A percentile compares a stretch with the other conserved stretches of the same genome.
These are phyloP conservation scores for Termitomyces sp. DNA, from an alignment of 768 basidiomycete species.

Conservation along the genomic window DNA sequence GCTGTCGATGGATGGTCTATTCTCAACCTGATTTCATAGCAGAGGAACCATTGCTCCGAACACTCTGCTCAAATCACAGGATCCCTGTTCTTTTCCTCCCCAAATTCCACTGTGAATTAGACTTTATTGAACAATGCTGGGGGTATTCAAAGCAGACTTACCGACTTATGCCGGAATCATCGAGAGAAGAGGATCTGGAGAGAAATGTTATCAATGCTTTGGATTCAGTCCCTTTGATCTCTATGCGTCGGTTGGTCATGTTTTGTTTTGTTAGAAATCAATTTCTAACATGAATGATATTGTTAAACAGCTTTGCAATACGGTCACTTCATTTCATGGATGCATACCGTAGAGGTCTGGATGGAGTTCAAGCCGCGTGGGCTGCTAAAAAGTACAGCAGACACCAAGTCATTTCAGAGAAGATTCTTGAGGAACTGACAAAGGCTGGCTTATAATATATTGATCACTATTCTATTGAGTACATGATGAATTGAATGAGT, in stretches of 20 bases:
- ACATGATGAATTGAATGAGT: not conserved
- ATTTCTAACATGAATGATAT: too few relatives aligned
- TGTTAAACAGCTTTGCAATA: not conserved
- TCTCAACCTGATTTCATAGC: conserved; percentile 28
- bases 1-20: conserved; percentile 17
- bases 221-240: not conserved
- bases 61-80: not conserved
- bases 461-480: not conserved
- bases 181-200: conserved; percentile 12
- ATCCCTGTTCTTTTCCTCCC: not conserved
- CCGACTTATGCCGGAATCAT: conserved; percentile 13
- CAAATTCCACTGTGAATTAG: not conserved
- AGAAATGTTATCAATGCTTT: not conserved
- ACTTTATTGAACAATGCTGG: conserved; percentile 25
- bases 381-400: not conserved
- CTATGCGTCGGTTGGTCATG: not conserved
- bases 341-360: not conserved
- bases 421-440: not conserved
- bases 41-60: conserved; percentile 9
- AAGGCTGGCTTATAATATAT: not conserved
- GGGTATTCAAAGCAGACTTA: conserved; percentile 23
- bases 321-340: not conserved
- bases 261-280: not conserved
- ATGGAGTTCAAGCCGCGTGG: not conserved
- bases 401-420: not conserved